Percentiles rank a stretch among this genome's conserved stretches.
Conservation (phyloP, 495 filamentous ascomycete species). For the Aspergillus carlsbadensis region DNA sequence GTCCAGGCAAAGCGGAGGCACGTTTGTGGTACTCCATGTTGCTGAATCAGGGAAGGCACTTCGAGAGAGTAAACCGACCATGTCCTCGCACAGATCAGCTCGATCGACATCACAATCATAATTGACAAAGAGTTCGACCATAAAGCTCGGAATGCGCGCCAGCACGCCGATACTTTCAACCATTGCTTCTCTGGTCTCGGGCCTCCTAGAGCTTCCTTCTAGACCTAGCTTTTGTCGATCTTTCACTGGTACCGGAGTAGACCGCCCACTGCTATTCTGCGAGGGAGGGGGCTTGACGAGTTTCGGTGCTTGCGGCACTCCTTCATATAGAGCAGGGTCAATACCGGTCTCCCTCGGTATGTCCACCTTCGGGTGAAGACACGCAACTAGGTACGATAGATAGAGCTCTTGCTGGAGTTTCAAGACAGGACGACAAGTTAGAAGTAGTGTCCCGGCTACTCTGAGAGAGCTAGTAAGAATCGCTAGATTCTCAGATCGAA, state of each 20-base stretch:
- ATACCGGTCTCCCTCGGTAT: conserved; percentile 90
- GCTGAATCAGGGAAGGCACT: conserved; percentile 97
- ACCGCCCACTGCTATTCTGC: conserved; percentile 74
- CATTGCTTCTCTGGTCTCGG: conserved; percentile 96
- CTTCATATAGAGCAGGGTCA: conserved; percentile 87
- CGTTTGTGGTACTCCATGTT: conserved; percentile 98
- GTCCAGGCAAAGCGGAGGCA: conserved; percentile 92
- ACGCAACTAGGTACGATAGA: conserved; percentile 89
- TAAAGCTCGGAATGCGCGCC: conserved; percentile 86
- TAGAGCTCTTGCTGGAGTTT: conserved; percentile 98
- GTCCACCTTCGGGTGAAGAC: conserved; percentile 86
- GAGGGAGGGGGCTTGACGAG: conserved; percentile 79
- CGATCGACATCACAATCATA: conserved; percentile 97
- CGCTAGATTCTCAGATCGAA: conserved; percentile 91
- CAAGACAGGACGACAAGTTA: conserved; percentile 87
- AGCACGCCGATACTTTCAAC: conserved; percentile 93
- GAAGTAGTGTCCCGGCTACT: conserved; percentile 85
- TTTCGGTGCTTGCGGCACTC: conserved; percentile 87
- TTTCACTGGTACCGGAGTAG: conserved; percentile 90
- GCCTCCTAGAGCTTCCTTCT: conserved; percentile 87
- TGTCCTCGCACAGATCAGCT: conserved; percentile 89
- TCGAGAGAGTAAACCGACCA: conserved; percentile 86
- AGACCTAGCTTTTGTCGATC: conserved; percentile 91
- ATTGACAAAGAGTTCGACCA: conserved; percentile 95
- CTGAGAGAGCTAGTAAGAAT: conserved; percentile 89